Base-by-base conservation (phyloP, 495 filamentous ascomycete species). In the Penicillium nucicola region DNA sequence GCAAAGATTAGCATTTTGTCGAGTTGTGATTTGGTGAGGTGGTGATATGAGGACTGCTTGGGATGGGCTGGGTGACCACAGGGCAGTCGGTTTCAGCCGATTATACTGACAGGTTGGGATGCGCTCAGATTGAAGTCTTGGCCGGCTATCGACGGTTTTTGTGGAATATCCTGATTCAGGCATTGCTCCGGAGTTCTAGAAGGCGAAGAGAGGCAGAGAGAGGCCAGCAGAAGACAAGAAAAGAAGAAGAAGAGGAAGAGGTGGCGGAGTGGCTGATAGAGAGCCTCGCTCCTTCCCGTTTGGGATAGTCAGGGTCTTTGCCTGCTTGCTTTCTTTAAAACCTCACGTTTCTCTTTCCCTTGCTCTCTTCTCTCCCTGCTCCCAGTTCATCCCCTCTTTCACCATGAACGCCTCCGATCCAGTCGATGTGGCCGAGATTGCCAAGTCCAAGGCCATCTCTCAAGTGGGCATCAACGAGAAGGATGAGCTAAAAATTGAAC, bases 361-460 rank as follows among this genome's bases (percentile, higher is more conserved):
- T 45, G 19, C 20, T 35, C 42, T 37, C 13, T 46, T 20, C 17
- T 25, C 31, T 41, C 18, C 22, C 45, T 36, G n/a, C 22, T 32
- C 25, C 5, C 38, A 17, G 30, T 19, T 14, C n/a, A 30, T 25
- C 28, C 15, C 31, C 20, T 9, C 31, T 28, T 9, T 34, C 53
- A 60, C 38, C 22, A 71, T 71, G 68, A 68, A 69, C 42, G 42
- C 55, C 18, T 64, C 62, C 31, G 62, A 71, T 35, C 57, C 66
- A 1, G 46, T 53, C 34, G 68, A 71, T 14, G 41, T 64, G 37
- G 55, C 57, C 23, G 66, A 69, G 38, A 41, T 62, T 18, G 53
- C 63, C 48, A 68, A 60, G 51, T 56, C 65, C n/a, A 48, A 41
- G 17, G 58, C 58, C 17, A 12, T 49, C 14, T 4, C 58, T 4